Evolutionary conservation across 805 yeast species (phyloP), one percentile per base, ranked within the genome.

Genomic region (Kregervanrija fluxuum): DNA sequence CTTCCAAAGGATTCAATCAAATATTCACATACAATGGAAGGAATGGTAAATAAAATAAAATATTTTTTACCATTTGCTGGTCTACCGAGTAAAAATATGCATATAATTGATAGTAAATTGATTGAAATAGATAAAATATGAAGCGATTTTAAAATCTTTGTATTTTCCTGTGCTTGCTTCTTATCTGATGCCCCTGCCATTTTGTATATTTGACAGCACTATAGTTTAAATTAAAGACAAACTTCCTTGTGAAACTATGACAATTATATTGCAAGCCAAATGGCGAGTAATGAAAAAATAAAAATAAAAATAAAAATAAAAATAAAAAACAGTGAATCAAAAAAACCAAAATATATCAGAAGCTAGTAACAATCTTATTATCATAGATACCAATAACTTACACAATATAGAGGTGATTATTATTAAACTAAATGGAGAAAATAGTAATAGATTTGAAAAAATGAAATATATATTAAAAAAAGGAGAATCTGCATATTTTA

Each of bases 1-100:
- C 88, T 63, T 3, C 87, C 88, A 38, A 71, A 66, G 38, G 63
- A 67, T 51, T 84, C 90, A 17, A 85, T 59, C 11, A 70, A 60
- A 54, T 71, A 77, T 56, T 82, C 68, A 35, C 71, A 66, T 11
- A 70, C 50, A 38, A 67, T 46, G 42, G 69, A 63, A 3, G 81
- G 81, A 5, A 65, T 32, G 38, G 67, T 61, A 52, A 73, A 57
- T 6, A 74, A 14, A 8, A 75, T n/a, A 46, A 56, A 73, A n/a
- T 74, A 71, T 44, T 64, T 65, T 42, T 66, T 56, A n/a, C 71
- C 62, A 11, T 55, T 44, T 8, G 83, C 81, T 12, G 56, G 56
- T 50, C 85, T 66, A 17, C 65, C 52, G 35, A 77, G 56, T 4
- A 67, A 35, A 37, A 64, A 64, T 13, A 70, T 53, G 1, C 65